Evolutionary conservation across 2,329 filamentous ascomycete species (phyloP).

Genomic region (Lachnum nothofagi): DNA sequence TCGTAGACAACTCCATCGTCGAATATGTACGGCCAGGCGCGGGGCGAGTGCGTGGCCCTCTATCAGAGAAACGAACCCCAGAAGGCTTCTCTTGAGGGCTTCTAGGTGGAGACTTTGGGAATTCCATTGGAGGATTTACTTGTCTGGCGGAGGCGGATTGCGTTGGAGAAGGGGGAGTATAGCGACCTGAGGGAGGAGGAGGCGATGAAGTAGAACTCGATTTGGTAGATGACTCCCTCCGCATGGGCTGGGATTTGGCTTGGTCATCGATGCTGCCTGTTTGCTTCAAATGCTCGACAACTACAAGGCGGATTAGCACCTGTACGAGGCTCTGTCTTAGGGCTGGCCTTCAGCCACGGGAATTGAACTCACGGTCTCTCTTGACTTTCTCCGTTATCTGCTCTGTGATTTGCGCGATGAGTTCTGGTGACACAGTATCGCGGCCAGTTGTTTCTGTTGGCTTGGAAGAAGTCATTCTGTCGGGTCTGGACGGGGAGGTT

Average conservation of each 20-base stretch:
- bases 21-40: conserved; percentile 24
- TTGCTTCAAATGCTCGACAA: conserved; percentile 34
- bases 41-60: conserved; percentile 17
- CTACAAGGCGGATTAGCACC: conserved; percentile 20
- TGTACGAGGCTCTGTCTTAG: conserved; percentile 7
- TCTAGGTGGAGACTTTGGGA: conserved; percentile 28
- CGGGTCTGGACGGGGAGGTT: conserved; percentile 16
- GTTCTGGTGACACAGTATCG: conserved; percentile 51
- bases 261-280: conserved; percentile 28
- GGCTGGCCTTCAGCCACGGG: conserved; percentile 28
- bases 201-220: conserved; percentile 45
- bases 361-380: conserved; percentile 44
- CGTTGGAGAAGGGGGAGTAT: conserved; percentile 51
- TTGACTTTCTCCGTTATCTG: conserved; percentile 47
- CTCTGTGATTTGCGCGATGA: conserved; percentile 54
- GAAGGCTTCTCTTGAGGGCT: conserved; percentile 32
- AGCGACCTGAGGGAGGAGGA: conserved; percentile 36
- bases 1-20: conserved; percentile 46
- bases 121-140: conserved; percentile 28
- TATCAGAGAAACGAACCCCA: conserved; percentile 28
- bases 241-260: conserved; percentile 27
- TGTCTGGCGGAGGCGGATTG: conserved; percentile 29
- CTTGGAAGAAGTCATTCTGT: conserved; percentile 20
- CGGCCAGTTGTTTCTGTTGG: conserved; percentile 11
- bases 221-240: conserved; percentile 38